Conservation (phyloP, 441 rosid genomes). For the Brassica hybrid region DNA sequence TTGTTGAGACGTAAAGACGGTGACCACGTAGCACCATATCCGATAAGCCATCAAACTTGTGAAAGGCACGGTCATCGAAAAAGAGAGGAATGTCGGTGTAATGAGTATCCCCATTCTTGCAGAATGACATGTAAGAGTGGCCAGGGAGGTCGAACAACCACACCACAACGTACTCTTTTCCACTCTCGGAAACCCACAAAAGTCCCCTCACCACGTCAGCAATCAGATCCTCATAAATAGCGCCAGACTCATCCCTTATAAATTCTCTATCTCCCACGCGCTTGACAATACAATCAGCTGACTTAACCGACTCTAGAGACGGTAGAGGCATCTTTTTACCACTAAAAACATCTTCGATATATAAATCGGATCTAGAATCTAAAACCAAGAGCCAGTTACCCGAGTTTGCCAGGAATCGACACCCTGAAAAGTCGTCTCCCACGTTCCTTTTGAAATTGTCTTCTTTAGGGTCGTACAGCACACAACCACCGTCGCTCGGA, state of each 20-base stretch:
- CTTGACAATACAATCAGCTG: not conserved
- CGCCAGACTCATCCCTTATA: not conserved
- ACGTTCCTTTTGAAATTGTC: not conserved
- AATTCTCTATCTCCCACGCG: not conserved
- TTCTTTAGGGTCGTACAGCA: not conserved
- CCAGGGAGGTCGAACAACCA: conserved; percentile 16
- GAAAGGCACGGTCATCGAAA: not conserved
- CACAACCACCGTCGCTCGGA: not conserved
- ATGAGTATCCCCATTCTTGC: conserved; percentile 3
- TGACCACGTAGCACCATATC: not conserved
- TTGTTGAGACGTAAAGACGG: not conserved
- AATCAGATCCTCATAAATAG: not conserved
- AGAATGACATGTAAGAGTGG: not conserved
- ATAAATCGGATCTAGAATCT: not conserved
- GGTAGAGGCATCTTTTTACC: not conserved
- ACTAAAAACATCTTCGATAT: too few relatives aligned
- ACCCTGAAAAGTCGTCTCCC: not conserved
- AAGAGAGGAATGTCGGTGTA: conserved; percentile 1
- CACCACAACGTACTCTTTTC: not conserved
- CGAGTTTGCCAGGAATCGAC: not conserved
- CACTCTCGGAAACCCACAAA: not conserved
- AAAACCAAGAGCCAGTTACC: not conserved
- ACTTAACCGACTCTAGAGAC: conserved; percentile 6
- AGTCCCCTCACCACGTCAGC: not conserved
- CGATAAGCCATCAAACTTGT: not conserved